Evolutionary conservation across 371 early-diverging fungal genomes (phyloP).

Genomic region (Mycotypha africana): DNA sequence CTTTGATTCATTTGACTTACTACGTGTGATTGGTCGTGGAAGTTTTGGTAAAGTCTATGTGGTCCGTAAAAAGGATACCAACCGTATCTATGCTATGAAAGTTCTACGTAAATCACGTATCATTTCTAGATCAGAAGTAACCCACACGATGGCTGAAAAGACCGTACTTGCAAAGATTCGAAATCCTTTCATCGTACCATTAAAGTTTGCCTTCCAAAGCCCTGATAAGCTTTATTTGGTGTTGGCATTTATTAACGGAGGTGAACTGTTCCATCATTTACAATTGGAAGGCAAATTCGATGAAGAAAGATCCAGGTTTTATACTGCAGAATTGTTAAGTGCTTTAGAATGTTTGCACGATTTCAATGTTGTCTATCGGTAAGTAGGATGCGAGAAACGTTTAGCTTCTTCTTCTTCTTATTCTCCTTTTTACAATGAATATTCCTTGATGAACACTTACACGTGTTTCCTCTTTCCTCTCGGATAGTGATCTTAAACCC

Average conservation of each 20-base stretch:
- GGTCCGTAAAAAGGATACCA: slow-evolving; percentile 90
- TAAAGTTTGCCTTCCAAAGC: slow-evolving; percentile 86
- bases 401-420: no score
- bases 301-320: slow-evolving; percentile 63
- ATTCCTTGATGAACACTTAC: no score
- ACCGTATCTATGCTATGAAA: slow-evolving; percentile 97
- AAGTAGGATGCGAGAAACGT: no score
- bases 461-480: no score
- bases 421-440: no score
- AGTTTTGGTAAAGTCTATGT: slow-evolving; percentile 97
- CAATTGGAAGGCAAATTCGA: slow-evolving; percentile 73
- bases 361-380: slow-evolving; percentile 83
- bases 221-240: slow-evolving; percentile 86
- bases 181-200: slow-evolving; percentile 85
- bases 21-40: slow-evolving; percentile 95
- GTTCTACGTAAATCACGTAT: slow-evolving; percentile 93
- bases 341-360: slow-evolving; percentile 88
- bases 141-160: slow-evolving; percentile 88
- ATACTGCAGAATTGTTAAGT: slow-evolving; percentile 70
- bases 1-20: slow-evolving; percentile 90
- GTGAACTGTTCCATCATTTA: slow-evolving; percentile 92
- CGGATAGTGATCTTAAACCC: slow-evolving; percentile 90
- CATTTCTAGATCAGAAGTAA: slow-evolving; percentile 85
- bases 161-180: slow-evolving; percentile 80
- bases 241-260: slow-evolving; percentile 91